phyloP scores from a whole-genome alignment of 345 rosid species.

The Camelina sativa region DNA sequence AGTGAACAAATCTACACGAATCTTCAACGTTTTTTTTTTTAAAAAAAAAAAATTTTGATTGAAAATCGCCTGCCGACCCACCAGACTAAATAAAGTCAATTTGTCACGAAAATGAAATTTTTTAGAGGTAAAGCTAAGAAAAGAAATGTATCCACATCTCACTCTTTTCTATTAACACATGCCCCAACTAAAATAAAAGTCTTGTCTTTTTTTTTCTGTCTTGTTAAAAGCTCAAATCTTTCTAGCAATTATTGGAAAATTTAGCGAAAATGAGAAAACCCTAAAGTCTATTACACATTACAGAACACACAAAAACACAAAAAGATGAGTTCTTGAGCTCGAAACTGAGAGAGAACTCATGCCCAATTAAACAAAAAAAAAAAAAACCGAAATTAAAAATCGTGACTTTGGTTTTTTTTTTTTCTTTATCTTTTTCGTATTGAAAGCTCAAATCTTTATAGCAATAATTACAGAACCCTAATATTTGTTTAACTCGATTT shows the following conservation, averaged over 20 bases:
- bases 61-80: constrained; percentile 43
- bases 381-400: not conserved
- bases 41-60: not conserved
- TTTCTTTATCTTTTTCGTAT: not conserved
- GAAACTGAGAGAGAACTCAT: constrained; percentile 22
- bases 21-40: constrained; percentile 25
- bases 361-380: not conserved
- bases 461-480: constrained; percentile 23
- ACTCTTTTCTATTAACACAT: constrained; percentile 34
- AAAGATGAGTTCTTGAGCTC: constrained; percentile 25
- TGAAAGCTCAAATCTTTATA: constrained; percentile 39
- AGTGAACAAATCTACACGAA: constrained; percentile 38
- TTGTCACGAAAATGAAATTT: constrained; percentile 30
- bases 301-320: not conserved
- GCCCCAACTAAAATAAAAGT: constrained; percentile 4
- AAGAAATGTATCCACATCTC: constrained; percentile 33
- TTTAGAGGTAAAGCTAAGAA: constrained; percentile 34
- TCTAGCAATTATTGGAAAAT: constrained; percentile 5
- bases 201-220: constrained; percentile 8
- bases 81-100: constrained; percentile 42
- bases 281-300: not conserved
- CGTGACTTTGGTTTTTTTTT: not conserved
- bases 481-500: not conserved
- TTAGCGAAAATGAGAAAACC: not conserved
- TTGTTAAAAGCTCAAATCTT: constrained; percentile 40